phyloP scores from a whole-genome alignment of 371 early-diverging fungal species.

The Rhizomucor miehei region DNA sequence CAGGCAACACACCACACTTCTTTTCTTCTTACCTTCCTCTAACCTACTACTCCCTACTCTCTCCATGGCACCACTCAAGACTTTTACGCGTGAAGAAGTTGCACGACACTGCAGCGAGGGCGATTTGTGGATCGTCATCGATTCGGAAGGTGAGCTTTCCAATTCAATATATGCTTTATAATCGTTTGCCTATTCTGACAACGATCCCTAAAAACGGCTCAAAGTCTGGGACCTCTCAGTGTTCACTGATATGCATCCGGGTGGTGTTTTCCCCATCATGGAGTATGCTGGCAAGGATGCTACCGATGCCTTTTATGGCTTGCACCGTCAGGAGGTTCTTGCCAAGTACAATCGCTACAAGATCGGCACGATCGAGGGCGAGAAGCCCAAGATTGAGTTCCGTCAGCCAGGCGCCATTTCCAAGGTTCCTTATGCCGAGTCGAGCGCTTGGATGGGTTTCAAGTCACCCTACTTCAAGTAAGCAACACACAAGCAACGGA shows the following conservation, averaged over 20 bases:
- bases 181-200: no score
- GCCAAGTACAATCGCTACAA: conserved; percentile 33
- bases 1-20: not conserved
- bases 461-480: conserved; percentile 55
- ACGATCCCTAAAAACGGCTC: not conserved
- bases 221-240: not conserved
- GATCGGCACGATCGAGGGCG: conserved; percentile 49
- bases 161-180: no score
- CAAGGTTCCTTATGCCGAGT: conserved; percentile 51
- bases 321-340: conserved; percentile 69
- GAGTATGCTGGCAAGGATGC: conserved; percentile 76
- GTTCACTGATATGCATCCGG: conserved; percentile 68
- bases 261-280: conserved; percentile 76
- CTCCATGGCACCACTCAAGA: conserved; percentile 36
- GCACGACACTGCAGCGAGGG: conserved; percentile 68
- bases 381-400: conserved; percentile 24
- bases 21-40: conserved; percentile 4
- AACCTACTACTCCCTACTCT: conserved; percentile 3
- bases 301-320: conserved; percentile 66
- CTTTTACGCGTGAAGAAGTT: conserved; percentile 75
- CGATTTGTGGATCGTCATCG: conserved; percentile 90
- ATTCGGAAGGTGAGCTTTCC: conserved; percentile 75
- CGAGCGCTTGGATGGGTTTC: conserved; percentile 44
- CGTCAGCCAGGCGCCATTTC: conserved; percentile 34
- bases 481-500: not conserved